Base-by-base conservation (phyloP, 1,284 basidiomycete species). In the Rhizoctonia solani region DNA sequence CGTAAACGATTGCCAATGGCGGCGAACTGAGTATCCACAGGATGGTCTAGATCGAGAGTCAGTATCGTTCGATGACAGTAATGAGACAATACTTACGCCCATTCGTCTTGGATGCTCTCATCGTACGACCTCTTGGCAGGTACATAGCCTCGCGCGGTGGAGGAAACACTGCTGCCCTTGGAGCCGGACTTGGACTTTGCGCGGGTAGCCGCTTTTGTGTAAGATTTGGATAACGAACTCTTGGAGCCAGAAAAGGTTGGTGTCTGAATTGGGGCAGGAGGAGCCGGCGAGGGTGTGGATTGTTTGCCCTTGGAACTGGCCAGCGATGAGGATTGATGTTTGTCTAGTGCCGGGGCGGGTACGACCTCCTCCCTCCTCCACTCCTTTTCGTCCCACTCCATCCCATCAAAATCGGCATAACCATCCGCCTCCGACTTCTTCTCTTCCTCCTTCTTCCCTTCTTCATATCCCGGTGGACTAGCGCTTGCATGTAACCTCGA, bases 341-440 rank as follows among this genome's bases (percentile, higher is more conserved):
- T 59, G 44, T 61, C 56, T 1, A 49, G 29, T 16, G 37, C 8
- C 8, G 16, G 37, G 16, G 46, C 30, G 29, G 58, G 58, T 1
- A 32, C 44, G 58, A 63, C 59, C 27, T 63, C 59, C 27, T 63
- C 66, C 37, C 68, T 44, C 53, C 50, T 49, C 67, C 53, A 54
- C 25, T 54, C 49, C 47, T 46, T 44, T n/a, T 54, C 41, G 37
- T 52, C 59, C 50, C 68, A 55, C 37, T 59, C 55, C 66, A 68
- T 44, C 42, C 50, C 41, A 32, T 29, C 49, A 41, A 52, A 54
- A 9, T 61, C 50, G 29, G 47, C 55, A 54, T 53, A 53, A n/a
- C n/a, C n/a, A n/a, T n/a, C n/a, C n/a, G n/a, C n/a, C n/a, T n/a
- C n/a, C 8, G 54, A 54, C 27, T 53, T 58, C 19, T 55, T 42